phyloP scores from a whole-genome alignment of 257 asterid genomes.

The Solanum raphanifolium region DNA sequence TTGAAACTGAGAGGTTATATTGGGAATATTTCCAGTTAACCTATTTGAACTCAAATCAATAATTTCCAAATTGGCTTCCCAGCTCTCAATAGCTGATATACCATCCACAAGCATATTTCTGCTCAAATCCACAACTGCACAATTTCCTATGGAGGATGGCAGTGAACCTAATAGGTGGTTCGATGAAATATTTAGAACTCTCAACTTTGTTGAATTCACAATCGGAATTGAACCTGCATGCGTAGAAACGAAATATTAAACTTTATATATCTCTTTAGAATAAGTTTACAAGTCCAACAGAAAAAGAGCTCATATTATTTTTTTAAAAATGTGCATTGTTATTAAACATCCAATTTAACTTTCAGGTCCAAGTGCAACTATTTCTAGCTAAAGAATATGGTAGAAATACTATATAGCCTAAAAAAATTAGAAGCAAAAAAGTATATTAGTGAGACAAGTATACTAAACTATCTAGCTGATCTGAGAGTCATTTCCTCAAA shows the following conservation, averaged over 20 bases:
- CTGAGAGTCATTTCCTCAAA: background rate
- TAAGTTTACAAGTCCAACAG: background rate
- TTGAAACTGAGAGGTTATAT: constrained; percentile 42
- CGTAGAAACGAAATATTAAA: background rate
- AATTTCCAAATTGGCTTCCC: constrained; percentile 50
- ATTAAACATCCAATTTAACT: background rate
- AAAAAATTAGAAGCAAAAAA: background rate
- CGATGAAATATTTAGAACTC: constrained; percentile 58
- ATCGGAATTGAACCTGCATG: constrained; percentile 51
- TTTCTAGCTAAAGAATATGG: background rate
- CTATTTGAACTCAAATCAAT: constrained; percentile 75
- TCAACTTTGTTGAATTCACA: constrained; percentile 62
- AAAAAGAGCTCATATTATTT: background rate
- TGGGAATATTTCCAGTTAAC: constrained; percentile 61
- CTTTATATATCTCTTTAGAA: background rate
- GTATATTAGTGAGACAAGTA: background rate
- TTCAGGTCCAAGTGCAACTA: background rate
- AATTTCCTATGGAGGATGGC: constrained; percentile 60
- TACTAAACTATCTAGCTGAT: background rate
- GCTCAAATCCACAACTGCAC: constrained; percentile 61
- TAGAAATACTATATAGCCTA: background rate
- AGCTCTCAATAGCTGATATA: constrained; percentile 36
- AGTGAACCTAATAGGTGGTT: constrained; percentile 57
- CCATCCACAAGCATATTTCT: constrained; percentile 46
- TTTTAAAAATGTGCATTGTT: background rate